These are phyloP conservation scores for Scedosporium dehoogii DNA, from an alignment of 2,329 filamentous ascomycete species.

Conservation along the genomic window DNA sequence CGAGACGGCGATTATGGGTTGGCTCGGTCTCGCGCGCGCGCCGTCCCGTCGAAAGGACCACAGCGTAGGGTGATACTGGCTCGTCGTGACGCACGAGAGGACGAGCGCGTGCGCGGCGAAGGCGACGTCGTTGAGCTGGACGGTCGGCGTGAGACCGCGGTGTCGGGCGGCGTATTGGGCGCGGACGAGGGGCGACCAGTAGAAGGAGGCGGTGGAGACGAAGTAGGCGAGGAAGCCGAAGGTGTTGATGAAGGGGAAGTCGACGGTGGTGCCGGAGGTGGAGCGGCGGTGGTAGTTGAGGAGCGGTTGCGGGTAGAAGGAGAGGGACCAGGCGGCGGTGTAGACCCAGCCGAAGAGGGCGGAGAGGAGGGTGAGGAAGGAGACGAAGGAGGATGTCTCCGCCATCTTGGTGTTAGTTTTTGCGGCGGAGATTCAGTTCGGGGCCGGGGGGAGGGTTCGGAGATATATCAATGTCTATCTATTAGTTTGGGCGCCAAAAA, in stretches of 20 bases:
- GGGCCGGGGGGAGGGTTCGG: background rate
- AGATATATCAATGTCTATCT: too few relatives aligned
- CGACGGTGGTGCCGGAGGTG: conserved; percentile 75
- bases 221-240: conserved; percentile 67
- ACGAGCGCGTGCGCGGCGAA: conserved; percentile 77
- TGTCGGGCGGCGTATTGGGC: conserved; percentile 77
- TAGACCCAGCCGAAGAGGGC: conserved; percentile 67
- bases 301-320: conserved; percentile 86
- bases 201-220: conserved; percentile 63
- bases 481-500: too few relatives aligned
- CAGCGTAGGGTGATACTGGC: conserved; percentile 64
- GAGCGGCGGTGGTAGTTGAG: conserved; percentile 69
- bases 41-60: conserved; percentile 64
- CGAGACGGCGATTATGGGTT: conserved; percentile 57
- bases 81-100: conserved; percentile 62
- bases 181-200: conserved; percentile 69
- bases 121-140: conserved; percentile 79
- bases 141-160: conserved; percentile 65
- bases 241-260: conserved; percentile 71
- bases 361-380: conserved; percentile 34
- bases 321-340: conserved; percentile 68
- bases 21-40: conserved; percentile 46
- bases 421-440: background rate
- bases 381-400: conserved; percentile 14
- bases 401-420: background rate